Conservation (phyloP, 768 basidiomycete genomes). For the Imleria badia region DNA sequence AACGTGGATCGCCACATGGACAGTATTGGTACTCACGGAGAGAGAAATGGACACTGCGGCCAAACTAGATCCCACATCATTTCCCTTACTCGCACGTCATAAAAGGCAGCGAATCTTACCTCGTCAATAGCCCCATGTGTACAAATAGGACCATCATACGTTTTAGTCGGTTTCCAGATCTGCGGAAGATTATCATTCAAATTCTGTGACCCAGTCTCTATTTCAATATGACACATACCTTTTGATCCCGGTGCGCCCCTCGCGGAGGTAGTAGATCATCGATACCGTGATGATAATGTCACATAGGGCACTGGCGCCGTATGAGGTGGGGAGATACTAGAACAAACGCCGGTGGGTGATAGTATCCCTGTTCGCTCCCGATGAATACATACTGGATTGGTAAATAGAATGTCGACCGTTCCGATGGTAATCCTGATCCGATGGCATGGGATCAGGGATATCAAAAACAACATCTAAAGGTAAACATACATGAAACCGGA, state of each 20-base stretch:
- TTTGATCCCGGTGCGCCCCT: slow-evolving; percentile 1
- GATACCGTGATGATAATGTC: background rate
- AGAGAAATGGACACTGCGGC: background rate
- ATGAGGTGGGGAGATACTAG: background rate
- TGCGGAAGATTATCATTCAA: background rate
- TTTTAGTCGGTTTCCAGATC: no score
- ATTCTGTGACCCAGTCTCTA: no score
- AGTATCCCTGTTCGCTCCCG: no score
- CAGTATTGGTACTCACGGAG: background rate
- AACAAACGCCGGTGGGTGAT: background rate
- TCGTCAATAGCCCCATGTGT: background rate
- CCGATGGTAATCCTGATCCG: background rate
- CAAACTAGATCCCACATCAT: background rate
- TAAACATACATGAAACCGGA: background rate
- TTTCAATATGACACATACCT: background rate
- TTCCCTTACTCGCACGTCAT: accelerated
- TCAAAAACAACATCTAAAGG: background rate
- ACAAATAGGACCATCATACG: background rate
- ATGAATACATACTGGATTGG: slow-evolving; percentile 1
- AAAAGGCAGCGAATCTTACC: background rate
- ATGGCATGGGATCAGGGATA: background rate
- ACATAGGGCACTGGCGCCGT: background rate
- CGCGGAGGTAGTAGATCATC: slow-evolving; percentile 7
- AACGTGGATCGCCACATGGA: no score
- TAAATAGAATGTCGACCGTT: background rate